Conservation (phyloP, 306 rosid genomes). For the Ziziphus jujuba region DNA sequence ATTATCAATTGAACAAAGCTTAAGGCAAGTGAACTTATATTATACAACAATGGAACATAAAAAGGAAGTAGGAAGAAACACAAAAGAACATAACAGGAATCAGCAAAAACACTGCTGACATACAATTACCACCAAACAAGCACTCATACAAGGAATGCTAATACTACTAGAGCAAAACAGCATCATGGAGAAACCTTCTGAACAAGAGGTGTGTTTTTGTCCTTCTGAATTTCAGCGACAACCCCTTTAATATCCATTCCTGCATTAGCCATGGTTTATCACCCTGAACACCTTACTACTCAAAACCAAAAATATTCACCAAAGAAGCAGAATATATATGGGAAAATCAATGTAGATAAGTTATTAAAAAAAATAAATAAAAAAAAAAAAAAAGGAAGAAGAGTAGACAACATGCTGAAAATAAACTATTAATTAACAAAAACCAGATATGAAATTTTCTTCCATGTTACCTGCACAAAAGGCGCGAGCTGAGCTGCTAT, state of each 20-base stretch:
- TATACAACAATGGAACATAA: conserved; percentile 16
- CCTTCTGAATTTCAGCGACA: conserved; percentile 96
- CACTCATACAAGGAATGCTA: conserved; percentile 23
- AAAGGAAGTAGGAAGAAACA: conserved; percentile 23
- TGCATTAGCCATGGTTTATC: conserved; percentile 68
- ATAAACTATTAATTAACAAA: not conserved
- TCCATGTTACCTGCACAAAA: conserved; percentile 79
- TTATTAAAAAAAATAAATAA: not conserved
- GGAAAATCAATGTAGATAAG: not conserved
- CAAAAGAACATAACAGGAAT: conserved; percentile 20
- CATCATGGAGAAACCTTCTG: conserved; percentile 65
- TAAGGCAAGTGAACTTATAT: conserved; percentile 7
- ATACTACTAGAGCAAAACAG: conserved; percentile 34
- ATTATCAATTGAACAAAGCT: conserved; percentile 39
- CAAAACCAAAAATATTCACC: conserved; percentile 36
- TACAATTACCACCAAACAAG: conserved; percentile 28
- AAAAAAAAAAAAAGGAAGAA: no score
- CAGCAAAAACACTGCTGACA: conserved; percentile 25
- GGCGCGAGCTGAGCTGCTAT: conserved; percentile 89
- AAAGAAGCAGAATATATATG: conserved; percentile 17
- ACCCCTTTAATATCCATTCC: conserved; percentile 99
- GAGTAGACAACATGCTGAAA: not conserved
- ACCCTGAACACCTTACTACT: conserved; percentile 66
- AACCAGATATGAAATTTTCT: not conserved
- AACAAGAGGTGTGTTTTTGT: conserved; percentile 93